These are phyloP conservation scores for Candida ortonii DNA, from an alignment of 805 yeast genomes.

Conservation along the genomic window DNA sequence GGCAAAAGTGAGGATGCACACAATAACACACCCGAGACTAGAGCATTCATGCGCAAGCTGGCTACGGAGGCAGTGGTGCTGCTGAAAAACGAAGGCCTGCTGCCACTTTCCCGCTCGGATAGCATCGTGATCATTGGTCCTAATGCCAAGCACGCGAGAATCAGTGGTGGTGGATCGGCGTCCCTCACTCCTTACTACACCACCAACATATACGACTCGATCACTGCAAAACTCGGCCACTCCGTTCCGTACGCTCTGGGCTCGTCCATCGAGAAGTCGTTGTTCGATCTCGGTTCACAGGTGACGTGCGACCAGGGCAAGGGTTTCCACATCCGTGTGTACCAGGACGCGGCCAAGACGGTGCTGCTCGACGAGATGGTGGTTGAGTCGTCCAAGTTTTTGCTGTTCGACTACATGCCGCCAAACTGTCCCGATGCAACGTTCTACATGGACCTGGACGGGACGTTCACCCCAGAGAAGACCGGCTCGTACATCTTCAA, in stretches of 20 bases:
- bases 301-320: no score
- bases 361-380: no score
- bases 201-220: slow-evolving; percentile 48
- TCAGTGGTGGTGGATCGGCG: slow-evolving; percentile 63
- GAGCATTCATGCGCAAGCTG: slow-evolving; percentile 39
- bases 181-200: slow-evolving; percentile 45
- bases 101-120: slow-evolving; percentile 44
- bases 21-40: slow-evolving; percentile 48
- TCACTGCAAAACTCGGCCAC: slow-evolving; percentile 28
- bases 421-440: no score
- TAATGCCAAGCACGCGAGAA: slow-evolving; percentile 23
- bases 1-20: slow-evolving; percentile 38
- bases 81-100: slow-evolving; percentile 47
- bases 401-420: no score
- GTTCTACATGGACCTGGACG: slow-evolving; percentile 46
- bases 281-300: no score
- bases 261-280: no score
- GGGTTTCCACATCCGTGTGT: no score
- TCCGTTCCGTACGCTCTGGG: no score
- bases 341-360: no score
- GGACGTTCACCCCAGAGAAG: slow-evolving; percentile 44
- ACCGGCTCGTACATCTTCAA: slow-evolving; percentile 52
- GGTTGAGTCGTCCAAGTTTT: no score
- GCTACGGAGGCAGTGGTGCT: slow-evolving; percentile 54
- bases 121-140: slow-evolving; percentile 51